Percentiles rank a stretch among this genome's conserved stretches.
Conservation (phyloP, 2,329 filamentous ascomycete genomes). For the Penicillium sp. region DNA sequence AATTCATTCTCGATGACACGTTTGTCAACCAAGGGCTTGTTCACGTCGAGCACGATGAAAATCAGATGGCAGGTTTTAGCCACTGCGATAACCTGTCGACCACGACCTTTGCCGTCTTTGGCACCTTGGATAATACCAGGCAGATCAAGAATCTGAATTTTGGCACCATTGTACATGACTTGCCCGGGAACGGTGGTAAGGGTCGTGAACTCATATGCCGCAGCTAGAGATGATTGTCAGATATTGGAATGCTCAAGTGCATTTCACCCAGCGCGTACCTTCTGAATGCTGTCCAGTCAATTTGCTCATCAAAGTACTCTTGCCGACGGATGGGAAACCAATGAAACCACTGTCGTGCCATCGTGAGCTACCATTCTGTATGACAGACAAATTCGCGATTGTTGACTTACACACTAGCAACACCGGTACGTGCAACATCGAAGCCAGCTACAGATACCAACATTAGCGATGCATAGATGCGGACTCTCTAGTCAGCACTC, state of each 20-base stretch:
- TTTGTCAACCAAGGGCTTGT: constrained; percentile 97
- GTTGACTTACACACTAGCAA: constrained; percentile 68
- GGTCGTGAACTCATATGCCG: constrained; percentile 97
- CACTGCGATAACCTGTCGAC: constrained; percentile 96
- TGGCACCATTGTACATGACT: constrained; percentile 92
- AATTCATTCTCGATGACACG: constrained; percentile 89
- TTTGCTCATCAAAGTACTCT: constrained; percentile 93
- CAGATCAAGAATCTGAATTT: constrained; percentile 96
- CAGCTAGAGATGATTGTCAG: constrained; percentile 48
- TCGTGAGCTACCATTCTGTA: constrained; percentile 14
- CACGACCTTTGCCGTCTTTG: constrained; percentile 95
- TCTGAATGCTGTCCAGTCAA: constrained; percentile 96
- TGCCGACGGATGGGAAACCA: constrained; percentile 95
- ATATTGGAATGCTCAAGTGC: not conserved
- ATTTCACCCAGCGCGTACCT: constrained; percentile 34
- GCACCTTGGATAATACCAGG: constrained; percentile 98
- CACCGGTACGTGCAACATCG: constrained; percentile 95
- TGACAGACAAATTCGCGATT: not conserved
- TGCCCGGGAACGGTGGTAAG: constrained; percentile 95
- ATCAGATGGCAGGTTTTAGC: constrained; percentile 98
- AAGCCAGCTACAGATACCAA: constrained; percentile 60
- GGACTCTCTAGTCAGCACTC: constrained; percentile 17
- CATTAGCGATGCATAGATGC: constrained; percentile 14
- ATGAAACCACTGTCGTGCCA: constrained; percentile 64
- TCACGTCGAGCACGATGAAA: constrained; percentile 96